Percentiles rank a stretch among this genome's conserved stretches.
Conservation (phyloP, 2,329 filamentous ascomycete species). For the Aspergillus persii region DNA sequence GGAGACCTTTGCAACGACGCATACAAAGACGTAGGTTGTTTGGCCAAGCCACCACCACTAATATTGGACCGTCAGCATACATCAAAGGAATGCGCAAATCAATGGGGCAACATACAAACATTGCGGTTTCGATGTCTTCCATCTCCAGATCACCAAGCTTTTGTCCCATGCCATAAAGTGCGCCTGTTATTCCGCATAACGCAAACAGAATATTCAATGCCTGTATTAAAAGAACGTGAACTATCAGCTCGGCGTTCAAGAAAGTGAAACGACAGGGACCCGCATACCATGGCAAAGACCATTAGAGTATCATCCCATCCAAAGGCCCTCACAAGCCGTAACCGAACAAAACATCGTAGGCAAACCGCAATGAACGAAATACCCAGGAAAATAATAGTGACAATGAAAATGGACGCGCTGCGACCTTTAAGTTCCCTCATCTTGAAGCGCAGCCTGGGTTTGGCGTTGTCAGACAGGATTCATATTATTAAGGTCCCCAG, state of each 20-base stretch:
- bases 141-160: slow-evolving; percentile 17
- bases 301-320: slow-evolving; percentile 40
- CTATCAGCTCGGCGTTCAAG: neutral
- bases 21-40: slow-evolving; percentile 52
- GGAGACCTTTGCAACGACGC: slow-evolving; percentile 50
- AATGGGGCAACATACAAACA: slow-evolving; percentile 29
- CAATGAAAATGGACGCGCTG: slow-evolving; percentile 32
- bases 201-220: slow-evolving; percentile 34
- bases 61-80: neutral
- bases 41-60: slow-evolving; percentile 57
- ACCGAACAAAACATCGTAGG: slow-evolving; percentile 37
- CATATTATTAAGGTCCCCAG: slow-evolving; percentile 8
- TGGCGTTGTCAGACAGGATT: slow-evolving; percentile 6
- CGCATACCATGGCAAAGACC: slow-evolving; percentile 36
- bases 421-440: slow-evolving; percentile 33
- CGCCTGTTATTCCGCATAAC: slow-evolving; percentile 34
- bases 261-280: neutral
- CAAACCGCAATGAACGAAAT: slow-evolving; percentile 34
- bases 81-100: slow-evolving; percentile 1
- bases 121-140: slow-evolving; percentile 28
- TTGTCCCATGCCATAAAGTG: slow-evolving; percentile 33
- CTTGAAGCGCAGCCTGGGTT: slow-evolving; percentile 12
- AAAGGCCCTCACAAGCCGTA: slow-evolving; percentile 35
- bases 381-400: slow-evolving; percentile 31
- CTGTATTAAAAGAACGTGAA: slow-evolving; percentile 14